Evolutionary conservation across 768 basidiomycete genomes (phyloP), one percentile per base, ranked within the genome.

Genomic region (Macrocybe gigantea): DNA sequence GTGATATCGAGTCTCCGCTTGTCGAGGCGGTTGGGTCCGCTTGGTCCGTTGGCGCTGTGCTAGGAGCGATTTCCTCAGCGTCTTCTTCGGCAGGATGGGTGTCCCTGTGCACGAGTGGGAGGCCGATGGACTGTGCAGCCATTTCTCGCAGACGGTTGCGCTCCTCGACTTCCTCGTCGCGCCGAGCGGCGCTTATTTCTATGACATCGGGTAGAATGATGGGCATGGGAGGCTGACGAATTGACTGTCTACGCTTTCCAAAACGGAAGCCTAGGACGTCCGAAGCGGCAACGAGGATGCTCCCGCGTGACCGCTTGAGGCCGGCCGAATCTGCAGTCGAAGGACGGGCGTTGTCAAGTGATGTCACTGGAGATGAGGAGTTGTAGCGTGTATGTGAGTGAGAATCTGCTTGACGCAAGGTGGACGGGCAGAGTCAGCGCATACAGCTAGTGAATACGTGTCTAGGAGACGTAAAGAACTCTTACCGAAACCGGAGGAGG

Each of bases 111-210:
- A 79, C 68, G 33, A 73, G 74, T 7, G 78, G 75, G 47, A 89
- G 69, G 5, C 88, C 88, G 41, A 91, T 81, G 9, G 83, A 78
- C 56, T 87, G 82, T 0, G 88, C 88, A 12, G 88, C 88, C 35
- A 77, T 80, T 47, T 85, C 83, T 32, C 86, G 71, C 32, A 91
- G 66, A n/a, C 85, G 78, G 52, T 85, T 78, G 7, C 88, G 78
- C 56, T 90, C 88, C 57, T 83, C 82, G 41, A 77, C 72, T 56
- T 90, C 88, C 39, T 71, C 75, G 53, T 85, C 80, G 41, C 71
- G 67, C 40, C 65, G 65, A 37, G 64, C 69, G 7, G 78, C 79
- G 41, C 66, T 73, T 43, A 90, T 88, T 60, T 90, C 86, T 48
- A 90, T 84, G 43, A 89, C 83, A 35, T 78, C 85, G 12, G 85